Conservation (phyloP, 2,329 filamentous ascomycete species). For the Leptographium procerum region DNA sequence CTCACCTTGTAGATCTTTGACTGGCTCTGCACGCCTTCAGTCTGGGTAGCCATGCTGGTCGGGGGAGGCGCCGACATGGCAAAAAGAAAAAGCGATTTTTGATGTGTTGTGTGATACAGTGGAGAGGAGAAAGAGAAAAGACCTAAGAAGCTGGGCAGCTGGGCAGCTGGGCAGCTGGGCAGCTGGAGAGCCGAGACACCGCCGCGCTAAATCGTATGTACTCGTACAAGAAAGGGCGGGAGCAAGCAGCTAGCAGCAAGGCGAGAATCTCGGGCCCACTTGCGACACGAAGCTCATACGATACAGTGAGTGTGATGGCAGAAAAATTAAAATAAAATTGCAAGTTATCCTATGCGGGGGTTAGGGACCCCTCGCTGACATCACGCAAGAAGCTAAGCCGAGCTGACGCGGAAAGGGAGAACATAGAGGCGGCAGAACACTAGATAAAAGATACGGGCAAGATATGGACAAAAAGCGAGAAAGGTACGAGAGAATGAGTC, state of each 20-base stretch:
- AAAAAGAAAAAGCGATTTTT: not conserved
- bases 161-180: no score
- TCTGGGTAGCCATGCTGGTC: not conserved
- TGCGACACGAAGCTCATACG: no score
- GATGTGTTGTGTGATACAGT: not conserved
- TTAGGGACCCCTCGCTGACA: not conserved
- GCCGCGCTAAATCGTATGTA: no score
- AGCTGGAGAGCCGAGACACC: no score
- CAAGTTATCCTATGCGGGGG: not conserved
- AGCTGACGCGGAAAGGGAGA: not conserved
- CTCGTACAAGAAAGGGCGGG: no score
- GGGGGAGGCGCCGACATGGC: conserved; percentile 5
- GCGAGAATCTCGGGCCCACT: no score
- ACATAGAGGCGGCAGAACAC: no score
- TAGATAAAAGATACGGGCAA: no score
- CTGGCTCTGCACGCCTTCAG: not conserved
- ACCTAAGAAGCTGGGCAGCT: not conserved
- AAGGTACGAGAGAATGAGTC: not conserved
- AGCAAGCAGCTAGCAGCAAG: no score
- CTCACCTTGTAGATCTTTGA: conserved; percentile 8
- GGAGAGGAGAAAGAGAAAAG: not conserved
- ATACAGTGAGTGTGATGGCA: no score
- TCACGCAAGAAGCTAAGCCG: not conserved
- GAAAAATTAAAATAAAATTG: no score
- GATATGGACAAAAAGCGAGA: not conserved